phyloP scores from a whole-genome alignment of 257 asterid species.

The Salvia miltiorrhiza region DNA sequence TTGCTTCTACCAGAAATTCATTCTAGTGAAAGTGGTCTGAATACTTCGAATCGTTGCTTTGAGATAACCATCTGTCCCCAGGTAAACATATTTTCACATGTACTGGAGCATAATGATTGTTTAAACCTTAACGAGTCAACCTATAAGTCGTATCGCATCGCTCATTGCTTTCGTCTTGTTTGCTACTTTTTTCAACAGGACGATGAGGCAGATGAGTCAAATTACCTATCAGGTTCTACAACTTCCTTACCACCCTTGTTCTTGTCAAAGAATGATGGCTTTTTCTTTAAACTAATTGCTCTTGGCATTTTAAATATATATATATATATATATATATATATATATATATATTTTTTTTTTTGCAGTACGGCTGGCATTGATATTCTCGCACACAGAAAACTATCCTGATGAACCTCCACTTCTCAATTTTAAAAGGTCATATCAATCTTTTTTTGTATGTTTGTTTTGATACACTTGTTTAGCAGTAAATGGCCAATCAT shows the following conservation, averaged over 20 bases:
- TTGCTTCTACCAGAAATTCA: conserved; percentile 71
- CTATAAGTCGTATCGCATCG: background rate
- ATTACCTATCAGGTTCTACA: conserved; percentile 57
- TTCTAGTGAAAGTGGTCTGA: conserved; percentile 83
- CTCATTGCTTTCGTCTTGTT: conserved; percentile 7
- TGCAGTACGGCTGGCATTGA: conserved; percentile 72
- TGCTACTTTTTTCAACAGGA: conserved; percentile 41
- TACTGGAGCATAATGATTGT: conserved; percentile 12
- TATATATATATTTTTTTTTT: background rate
- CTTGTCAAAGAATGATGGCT: conserved; percentile 7
- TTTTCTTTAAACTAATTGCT: conserved; percentile 17
- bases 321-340: no score
- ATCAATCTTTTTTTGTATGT: background rate
- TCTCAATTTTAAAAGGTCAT: conserved; percentile 60
- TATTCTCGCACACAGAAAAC: conserved; percentile 85
- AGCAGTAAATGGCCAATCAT: background rate
- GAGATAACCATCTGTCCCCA: conserved; percentile 82
- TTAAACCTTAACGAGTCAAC: background rate
- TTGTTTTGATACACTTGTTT: background rate
- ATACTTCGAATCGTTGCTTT: conserved; percentile 81
- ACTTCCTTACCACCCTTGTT: conserved; percentile 13
- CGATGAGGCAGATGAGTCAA: conserved; percentile 67
- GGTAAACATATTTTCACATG: conserved; percentile 39
- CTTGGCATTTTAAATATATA: no score
- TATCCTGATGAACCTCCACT: conserved; percentile 98